Percentiles rank a stretch among this genome's conserved stretches.
Conservation (phyloP, 2,329 filamentous ascomycete genomes). For the Colletotrichum sidae region DNA sequence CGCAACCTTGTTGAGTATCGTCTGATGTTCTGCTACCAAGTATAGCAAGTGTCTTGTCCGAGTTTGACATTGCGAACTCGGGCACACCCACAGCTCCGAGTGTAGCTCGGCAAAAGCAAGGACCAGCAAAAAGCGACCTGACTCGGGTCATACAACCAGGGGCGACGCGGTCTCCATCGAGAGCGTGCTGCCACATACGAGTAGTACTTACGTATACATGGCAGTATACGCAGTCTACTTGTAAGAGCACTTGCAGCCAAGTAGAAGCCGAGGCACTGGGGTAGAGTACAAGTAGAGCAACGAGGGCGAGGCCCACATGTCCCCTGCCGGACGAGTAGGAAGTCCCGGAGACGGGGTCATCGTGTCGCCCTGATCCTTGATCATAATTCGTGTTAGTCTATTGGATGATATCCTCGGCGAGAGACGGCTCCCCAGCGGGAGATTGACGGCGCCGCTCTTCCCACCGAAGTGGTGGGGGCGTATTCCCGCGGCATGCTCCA, state of each 20-base stretch:
- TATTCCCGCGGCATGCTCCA: neutral
- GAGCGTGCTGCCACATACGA: no score
- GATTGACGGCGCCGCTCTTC: neutral
- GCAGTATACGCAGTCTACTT: no score
- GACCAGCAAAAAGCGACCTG: no score
- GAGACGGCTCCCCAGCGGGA: conserved; percentile 6
- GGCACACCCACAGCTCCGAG: no score
- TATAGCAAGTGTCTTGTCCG: neutral
- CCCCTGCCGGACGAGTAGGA: conserved; percentile 8
- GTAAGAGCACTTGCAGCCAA: no score
- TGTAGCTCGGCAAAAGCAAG: no score
- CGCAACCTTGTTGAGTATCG: no score
- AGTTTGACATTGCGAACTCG: conserved; percentile 14
- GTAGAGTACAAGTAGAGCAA: neutral
- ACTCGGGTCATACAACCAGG: no score
- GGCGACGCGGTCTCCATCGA: no score
- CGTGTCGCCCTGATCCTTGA: neutral
- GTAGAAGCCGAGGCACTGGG: no score
- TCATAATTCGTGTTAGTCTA: conserved; percentile 9
- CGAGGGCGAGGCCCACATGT: neutral
- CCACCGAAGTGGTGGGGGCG: conserved; percentile 17
- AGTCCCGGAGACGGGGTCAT: neutral
- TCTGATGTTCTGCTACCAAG: neutral
- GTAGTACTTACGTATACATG: no score
- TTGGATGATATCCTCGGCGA: neutral